phyloP scores from a whole-genome alignment of 2,329 filamentous ascomycete genomes.

The Plectosphaerella cucumerina region DNA sequence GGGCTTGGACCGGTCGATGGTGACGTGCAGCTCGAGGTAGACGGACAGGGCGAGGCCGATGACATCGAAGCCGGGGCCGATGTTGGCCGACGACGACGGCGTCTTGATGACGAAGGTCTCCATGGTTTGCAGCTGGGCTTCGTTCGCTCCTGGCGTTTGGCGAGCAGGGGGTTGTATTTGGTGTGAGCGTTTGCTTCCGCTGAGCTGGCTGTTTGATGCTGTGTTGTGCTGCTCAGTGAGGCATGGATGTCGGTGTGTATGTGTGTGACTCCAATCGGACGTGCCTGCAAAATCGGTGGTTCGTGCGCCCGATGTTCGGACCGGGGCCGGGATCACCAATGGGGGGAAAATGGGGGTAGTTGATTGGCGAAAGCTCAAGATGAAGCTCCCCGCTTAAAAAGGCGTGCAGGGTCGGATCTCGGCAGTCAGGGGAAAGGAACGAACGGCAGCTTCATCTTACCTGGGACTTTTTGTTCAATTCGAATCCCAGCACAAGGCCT shows the following conservation, averaged over 20 bases:
- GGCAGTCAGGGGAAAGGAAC: too few relatives aligned
- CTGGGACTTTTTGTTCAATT: too few relatives aligned
- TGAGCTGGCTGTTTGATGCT: too few relatives aligned
- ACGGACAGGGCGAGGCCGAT: conserved; percentile 92
- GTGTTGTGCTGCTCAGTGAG: not conserved
- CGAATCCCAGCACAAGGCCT: too few relatives aligned
- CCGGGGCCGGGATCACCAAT: too few relatives aligned
- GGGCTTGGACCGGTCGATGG: conserved; percentile 57
- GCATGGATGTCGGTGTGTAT: not conserved
- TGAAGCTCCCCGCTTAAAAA: too few relatives aligned
- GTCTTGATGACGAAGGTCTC: conserved; percentile 70
- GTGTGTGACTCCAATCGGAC: conserved; percentile 1
- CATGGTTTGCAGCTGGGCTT: conserved; percentile 27
- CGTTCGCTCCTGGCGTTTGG: not conserved
- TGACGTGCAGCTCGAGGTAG: conserved; percentile 86
- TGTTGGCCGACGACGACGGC: conserved; percentile 95
- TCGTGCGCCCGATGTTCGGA: too few relatives aligned
- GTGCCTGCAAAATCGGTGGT: not conserved
- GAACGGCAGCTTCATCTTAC: too few relatives aligned
- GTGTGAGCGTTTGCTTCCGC: too few relatives aligned
- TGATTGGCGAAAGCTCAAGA: too few relatives aligned
- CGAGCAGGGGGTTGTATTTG: conserved; percentile 3
- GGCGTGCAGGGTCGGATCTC: too few relatives aligned
- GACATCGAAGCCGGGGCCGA: conserved; percentile 95
- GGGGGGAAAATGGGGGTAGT: too few relatives aligned